Conservation (phyloP, 2,329 filamentous ascomycete species). For the Eurotiales sp. region DNA sequence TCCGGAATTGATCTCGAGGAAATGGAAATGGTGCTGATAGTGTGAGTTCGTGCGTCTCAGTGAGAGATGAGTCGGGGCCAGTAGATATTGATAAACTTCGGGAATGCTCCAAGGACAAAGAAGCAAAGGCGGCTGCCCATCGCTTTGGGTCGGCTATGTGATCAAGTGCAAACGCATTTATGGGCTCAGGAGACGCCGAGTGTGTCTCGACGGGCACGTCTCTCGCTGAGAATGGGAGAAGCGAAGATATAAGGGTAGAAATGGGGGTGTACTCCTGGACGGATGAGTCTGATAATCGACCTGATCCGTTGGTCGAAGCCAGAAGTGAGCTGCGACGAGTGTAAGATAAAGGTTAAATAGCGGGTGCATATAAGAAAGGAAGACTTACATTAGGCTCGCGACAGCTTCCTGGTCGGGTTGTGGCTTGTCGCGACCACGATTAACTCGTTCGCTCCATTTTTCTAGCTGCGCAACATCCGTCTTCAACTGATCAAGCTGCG, state of each 20-base stretch:
- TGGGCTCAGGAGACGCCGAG: conserved; percentile 45
- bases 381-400: conserved; percentile 31
- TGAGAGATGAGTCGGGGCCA: conserved; percentile 17
- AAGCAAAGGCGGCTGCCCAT: conserved; percentile 68
- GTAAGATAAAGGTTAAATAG: conserved; percentile 18
- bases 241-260: conserved; percentile 36
- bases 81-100: conserved; percentile 21
- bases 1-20: conserved; percentile 28
- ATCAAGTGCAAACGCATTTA: conserved; percentile 62
- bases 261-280: conserved; percentile 24
- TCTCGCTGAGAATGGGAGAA: conserved; percentile 38
- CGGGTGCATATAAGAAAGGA: not conserved
- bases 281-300: conserved; percentile 25
- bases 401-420: conserved; percentile 34
- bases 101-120: conserved; percentile 53
- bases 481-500: conserved; percentile 55
- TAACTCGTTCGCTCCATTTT: conserved; percentile 57
- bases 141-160: conserved; percentile 56
- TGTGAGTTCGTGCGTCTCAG: conserved; percentile 33
- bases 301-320: conserved; percentile 25
- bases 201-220: conserved; percentile 18
- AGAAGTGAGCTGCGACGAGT: conserved; percentile 29
- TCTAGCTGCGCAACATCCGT: conserved; percentile 56
- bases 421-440: conserved; percentile 30
- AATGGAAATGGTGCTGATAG: conserved; percentile 36